Conservation (phyloP, 2,329 filamentous ascomycete species). For the Cladophialophora carrionii region DNA sequence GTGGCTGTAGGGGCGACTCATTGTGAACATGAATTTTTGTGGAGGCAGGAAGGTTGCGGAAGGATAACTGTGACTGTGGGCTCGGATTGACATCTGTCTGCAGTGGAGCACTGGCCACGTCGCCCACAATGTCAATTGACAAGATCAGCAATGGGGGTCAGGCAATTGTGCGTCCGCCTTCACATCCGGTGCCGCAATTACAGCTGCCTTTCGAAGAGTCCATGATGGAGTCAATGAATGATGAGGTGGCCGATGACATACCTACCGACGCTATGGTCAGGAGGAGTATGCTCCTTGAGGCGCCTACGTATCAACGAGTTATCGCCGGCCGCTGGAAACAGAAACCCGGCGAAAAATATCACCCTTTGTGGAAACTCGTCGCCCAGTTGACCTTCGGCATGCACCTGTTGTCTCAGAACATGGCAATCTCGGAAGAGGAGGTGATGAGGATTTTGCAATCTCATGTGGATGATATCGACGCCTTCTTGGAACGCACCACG, state of each 20-base stretch:
- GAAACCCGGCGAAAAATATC: constrained; percentile 73
- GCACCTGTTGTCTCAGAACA: constrained; percentile 78
- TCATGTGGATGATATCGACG: constrained; percentile 92
- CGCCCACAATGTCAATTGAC: constrained; percentile 29
- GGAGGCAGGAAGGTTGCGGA: constrained; percentile 7
- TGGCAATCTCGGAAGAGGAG: constrained; percentile 85
- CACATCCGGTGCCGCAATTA: constrained; percentile 49
- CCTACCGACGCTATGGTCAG: constrained; percentile 52
- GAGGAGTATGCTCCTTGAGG: constrained; percentile 69
- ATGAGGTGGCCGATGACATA: constrained; percentile 41
- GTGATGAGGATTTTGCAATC: constrained; percentile 86
- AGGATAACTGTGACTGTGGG: constrained; percentile 1
- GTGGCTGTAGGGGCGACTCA: not conserved
- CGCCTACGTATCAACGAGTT: constrained; percentile 68
- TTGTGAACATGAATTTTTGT: constrained; percentile 15
- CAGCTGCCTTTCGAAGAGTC: constrained; percentile 54
- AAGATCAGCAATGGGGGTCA: constrained; percentile 22
- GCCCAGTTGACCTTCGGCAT: constrained; percentile 93
- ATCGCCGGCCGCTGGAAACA: constrained; percentile 77
- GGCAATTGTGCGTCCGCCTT: constrained; percentile 38
- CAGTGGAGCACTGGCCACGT: not conserved
- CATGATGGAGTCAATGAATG: constrained; percentile 45
- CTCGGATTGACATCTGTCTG: constrained; percentile 15
- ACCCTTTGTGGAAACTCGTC: constrained; percentile 86
- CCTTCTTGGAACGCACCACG: constrained; percentile 81